Base-by-base conservation (phyloP, 2,329 filamentous ascomycete species). In the Sporothrix curviconia region DNA sequence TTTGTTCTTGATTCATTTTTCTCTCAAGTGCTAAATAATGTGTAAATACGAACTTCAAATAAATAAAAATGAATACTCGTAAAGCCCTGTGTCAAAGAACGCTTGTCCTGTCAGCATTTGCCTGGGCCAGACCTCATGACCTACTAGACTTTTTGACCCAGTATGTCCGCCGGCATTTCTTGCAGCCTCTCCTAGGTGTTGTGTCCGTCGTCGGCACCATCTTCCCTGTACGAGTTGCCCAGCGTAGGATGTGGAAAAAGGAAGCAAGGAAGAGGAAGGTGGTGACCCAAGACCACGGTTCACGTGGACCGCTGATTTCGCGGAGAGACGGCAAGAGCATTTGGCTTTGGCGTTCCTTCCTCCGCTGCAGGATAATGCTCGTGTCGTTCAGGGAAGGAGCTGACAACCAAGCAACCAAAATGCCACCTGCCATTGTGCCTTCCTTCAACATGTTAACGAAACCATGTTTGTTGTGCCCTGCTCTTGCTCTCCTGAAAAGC, bases 181-280 rank as follows among this genome's bases (percentile, higher is more conserved):
- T n/a, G n/a, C n/a, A n/a, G n/a, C n/a, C n/a, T n/a, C n/a, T n/a
- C n/a, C n/a, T n/a, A n/a, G n/a, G n/a, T n/a, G n/a, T n/a, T n/a
- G n/a, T n/a, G n/a, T n/a, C n/a, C n/a, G n/a, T n/a, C n/a, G n/a
- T 54, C 39, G 51, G 51, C 51, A 36, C 25, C 51, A 54, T 54
- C 39, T 25, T 44, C 19, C 39, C 51, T 44, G 19, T 36, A 15
- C 32, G 14, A 34, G 30, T 30, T 24, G 49, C 22, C n/a, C 24
- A 30, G 24, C 11, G 5, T 9, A 17, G n/a, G 14, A 22, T 19
- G 17, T 19, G 22, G 19, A 15, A 39, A 19, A 52, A 19, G 22
- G 12, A 24, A 25, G 8, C n/a, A 34, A 6, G 19, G 9, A 14
- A 36, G n/a, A 34, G 15, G 8, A 34, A 22, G 14, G 12, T 1